Percentiles rank a stretch among this genome's conserved stretches.
phyloP scores from a whole-genome alignment of 208 protist genomes.

The Acanthamoeba sp. region DNA sequence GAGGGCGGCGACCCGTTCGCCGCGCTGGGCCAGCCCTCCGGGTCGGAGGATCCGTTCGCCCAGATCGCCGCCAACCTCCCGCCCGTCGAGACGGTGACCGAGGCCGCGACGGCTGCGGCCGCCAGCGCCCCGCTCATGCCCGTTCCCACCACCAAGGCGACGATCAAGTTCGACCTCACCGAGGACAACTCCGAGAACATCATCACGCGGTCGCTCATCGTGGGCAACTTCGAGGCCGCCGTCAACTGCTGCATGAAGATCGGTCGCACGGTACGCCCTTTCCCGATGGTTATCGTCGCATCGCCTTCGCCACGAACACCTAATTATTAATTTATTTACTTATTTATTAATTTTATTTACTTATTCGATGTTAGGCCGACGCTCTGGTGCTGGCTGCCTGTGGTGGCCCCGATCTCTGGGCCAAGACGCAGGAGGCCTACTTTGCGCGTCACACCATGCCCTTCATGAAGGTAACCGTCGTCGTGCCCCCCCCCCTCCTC shows the following conservation, averaged over 20 bases:
- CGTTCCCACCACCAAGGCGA: conserved; percentile 11
- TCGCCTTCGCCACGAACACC: too few relatives aligned
- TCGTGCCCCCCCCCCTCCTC: neutral
- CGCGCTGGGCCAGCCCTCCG: neutral
- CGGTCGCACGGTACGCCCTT: conserved; percentile 85
- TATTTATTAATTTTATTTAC: too few relatives aligned
- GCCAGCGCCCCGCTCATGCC: neutral
- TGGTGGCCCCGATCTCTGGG: conserved; percentile 82
- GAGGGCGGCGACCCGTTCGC: conserved; percentile 48
- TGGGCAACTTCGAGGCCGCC: conserved; percentile 86
- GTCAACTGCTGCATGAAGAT: conserved; percentile 85
- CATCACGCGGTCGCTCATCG: conserved; percentile 82
- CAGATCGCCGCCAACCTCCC: conserved; percentile 60
- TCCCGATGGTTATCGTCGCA: conserved; percentile 82
- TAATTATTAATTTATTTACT: too few relatives aligned
- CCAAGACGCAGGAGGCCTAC: conserved; percentile 83
- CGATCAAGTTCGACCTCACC: conserved; percentile 16
- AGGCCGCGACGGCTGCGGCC: neutral
- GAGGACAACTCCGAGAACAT: conserved; percentile 39
- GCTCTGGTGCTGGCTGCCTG: conserved; percentile 88
- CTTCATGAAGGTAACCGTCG: conserved; percentile 78
- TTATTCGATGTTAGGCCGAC: conserved; percentile 80
- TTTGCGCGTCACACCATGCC: conserved; percentile 79
- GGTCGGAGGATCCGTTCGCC: neutral
- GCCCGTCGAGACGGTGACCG: neutral